Conservation (phyloP, 345 rosid genomes). For the Pelargonium nanum region DNA sequence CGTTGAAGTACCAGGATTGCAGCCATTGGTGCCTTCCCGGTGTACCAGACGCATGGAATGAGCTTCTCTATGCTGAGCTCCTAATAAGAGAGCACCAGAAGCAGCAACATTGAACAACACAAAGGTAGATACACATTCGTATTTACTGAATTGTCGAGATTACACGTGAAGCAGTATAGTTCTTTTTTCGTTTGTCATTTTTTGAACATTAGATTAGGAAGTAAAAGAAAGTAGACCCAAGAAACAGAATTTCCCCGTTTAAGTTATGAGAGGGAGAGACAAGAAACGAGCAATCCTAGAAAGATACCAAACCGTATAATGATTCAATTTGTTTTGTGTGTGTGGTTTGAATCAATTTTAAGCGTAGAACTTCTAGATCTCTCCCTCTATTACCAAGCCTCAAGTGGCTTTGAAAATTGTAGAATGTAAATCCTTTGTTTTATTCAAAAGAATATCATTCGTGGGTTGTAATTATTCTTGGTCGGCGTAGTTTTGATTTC, state of each 20-base stretch:
- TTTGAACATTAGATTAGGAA: slow-evolving; percentile 12
- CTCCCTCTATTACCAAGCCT: background rate
- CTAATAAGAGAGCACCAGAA: slow-evolving; percentile 39
- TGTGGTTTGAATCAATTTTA: no score
- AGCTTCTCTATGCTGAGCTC: slow-evolving; percentile 67
- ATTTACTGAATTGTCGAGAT: background rate
- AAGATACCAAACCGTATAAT: background rate
- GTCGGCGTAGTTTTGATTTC: background rate
- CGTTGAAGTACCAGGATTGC: slow-evolving; percentile 71
- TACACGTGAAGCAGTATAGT: slow-evolving; percentile 10
- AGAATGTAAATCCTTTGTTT: slow-evolving; percentile 7
- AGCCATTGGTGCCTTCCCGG: slow-evolving; percentile 99
- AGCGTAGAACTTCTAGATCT: background rate
- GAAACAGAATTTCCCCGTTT: background rate
- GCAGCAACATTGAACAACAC: slow-evolving; percentile 10
- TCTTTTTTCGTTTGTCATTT: slow-evolving; percentile 7
- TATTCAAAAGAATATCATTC: slow-evolving; percentile 3
- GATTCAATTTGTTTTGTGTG: background rate
- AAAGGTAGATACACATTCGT: background rate
- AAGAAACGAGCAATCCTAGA: background rate
- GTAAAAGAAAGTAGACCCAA: slow-evolving; percentile 8
- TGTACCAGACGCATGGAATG: slow-evolving; percentile 90
- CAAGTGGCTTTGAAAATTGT: slow-evolving; percentile 9
- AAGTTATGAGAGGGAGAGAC: slow-evolving; percentile 5
- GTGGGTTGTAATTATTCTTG: slow-evolving; percentile 1